Evolutionary conservation across 768 basidiomycete species (phyloP), one percentile per base, ranked within the genome.

Genomic region (Dacryopinax primogenitus): DNA sequence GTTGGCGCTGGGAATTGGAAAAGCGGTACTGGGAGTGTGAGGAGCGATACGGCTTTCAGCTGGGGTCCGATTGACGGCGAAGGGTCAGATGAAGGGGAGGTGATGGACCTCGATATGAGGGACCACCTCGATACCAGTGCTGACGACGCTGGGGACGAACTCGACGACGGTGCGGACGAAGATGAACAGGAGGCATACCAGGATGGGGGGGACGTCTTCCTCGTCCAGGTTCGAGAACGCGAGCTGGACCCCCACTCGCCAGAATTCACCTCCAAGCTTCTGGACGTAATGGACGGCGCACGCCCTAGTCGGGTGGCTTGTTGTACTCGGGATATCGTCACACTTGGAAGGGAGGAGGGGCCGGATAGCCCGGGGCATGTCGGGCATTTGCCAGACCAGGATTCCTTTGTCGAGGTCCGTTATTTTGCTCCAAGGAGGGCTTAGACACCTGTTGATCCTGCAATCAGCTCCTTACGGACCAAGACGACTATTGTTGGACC

Each of bases 301-400:
- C 30, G 51, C 51, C 12, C 30, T 18, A 23, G 3, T 32, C 26
- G 12, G 26, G 26, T 18, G n/a, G n/a, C n/a, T n/a, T n/a, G n/a
- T n/a, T n/a, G n/a, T n/a, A n/a, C n/a, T n/a, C n/a, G n/a, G n/a
- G n/a, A n/a, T n/a, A n/a, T n/a, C n/a, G n/a, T n/a, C n/a, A n/a
- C n/a, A n/a, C n/a, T n/a, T n/a, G n/a, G n/a, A n/a, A n/a, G n/a
- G n/a, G n/a, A n/a, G 4, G 51, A 58, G 23, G 51, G 32, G 51
- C 51, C 51, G 11, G 51, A 58, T 23, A 58, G 51, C 18, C 51
- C 51, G 30, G 51, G 51, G 51, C 51, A 58, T 58, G 51, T 58
- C 9, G 51, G 51, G 51, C 51, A 58, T 30, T 4, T 58, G 51
- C 51, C 51, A 13, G 51, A 58, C 26, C 13, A 23, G 30, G 51